Percentiles rank a stretch among this genome's conserved stretches.
Evolutionary conservation across 139 green algal species (phyloP).

Genomic region (Deuterostichococcus epilithicus): DNA sequence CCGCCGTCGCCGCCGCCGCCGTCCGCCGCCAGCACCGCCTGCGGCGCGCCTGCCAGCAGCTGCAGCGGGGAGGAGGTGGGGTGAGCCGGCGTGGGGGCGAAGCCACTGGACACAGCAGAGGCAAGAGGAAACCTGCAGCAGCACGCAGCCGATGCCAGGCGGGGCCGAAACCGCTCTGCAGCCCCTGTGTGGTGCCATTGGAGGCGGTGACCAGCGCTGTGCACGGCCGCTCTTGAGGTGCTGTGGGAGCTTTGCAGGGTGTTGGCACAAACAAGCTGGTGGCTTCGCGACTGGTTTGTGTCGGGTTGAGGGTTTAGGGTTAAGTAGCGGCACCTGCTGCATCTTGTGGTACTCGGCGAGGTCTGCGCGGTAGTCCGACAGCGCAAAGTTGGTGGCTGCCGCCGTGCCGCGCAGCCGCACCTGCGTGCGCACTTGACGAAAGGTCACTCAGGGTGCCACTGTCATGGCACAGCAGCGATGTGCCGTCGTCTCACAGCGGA

Average conservation of each 20-base stretch:
- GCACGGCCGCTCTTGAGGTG: background rate
- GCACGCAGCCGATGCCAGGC: too few relatives aligned
- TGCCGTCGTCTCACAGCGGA: background rate
- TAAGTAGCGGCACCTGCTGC: slow-evolving; percentile 30
- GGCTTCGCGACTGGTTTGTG: background rate
- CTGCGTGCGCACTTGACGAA: background rate
- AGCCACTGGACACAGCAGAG: too few relatives aligned
- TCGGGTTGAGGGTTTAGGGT: too few relatives aligned
- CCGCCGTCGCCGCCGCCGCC: too few relatives aligned
- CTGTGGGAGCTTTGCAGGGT: background rate
- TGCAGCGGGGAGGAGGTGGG: background rate
- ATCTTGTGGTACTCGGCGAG: slow-evolving; percentile 63
- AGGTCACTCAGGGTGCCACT: background rate
- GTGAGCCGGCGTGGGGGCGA: background rate
- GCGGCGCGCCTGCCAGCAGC: background rate
- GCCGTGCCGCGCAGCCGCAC: slow-evolving; percentile 53
- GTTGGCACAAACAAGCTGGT: background rate
- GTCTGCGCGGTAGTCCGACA: slow-evolving; percentile 55
- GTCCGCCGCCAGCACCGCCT: background rate
- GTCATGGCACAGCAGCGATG: background rate
- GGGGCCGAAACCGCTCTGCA: too few relatives aligned
- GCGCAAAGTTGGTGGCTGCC: slow-evolving; percentile 83
- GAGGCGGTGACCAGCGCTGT: background rate
- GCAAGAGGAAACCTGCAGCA: too few relatives aligned
- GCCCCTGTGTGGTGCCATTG: too few relatives aligned